phyloP scores from a whole-genome alignment of 768 basidiomycete genomes.

The Amanita rubescens region DNA sequence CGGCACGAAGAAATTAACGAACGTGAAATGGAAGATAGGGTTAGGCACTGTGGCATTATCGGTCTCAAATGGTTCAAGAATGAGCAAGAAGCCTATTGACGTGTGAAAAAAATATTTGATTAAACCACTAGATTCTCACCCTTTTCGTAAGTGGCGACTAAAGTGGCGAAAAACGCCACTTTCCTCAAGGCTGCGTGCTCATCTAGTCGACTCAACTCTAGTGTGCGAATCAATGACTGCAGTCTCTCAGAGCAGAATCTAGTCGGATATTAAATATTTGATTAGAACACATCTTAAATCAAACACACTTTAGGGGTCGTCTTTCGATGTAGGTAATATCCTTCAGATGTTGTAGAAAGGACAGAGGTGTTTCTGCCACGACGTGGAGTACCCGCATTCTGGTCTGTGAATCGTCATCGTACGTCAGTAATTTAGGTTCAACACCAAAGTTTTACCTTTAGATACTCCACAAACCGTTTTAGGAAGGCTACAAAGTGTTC shows the following conservation, averaged over 20 bases:
- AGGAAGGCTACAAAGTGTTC: constrained; percentile 99
- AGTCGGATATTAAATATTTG: neutral
- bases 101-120: constrained; percentile 2
- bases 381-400: constrained; percentile 99
- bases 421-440: neutral
- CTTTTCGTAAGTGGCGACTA: constrained; percentile 97
- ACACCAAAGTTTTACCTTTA: constrained; percentile 58
- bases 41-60: constrained; percentile 98
- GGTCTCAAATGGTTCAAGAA: constrained; percentile 97
- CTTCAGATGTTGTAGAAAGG: constrained; percentile 95
- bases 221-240: constrained; percentile 87
- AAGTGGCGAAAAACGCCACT: constrained; percentile 91
- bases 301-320: constrained; percentile 73
- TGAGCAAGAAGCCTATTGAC: constrained; percentile 83
- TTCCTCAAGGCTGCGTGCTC: constrained; percentile 91
- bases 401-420: constrained; percentile 48
- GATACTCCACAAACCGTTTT: constrained; percentile 96
- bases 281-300: neutral
- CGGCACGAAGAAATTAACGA: constrained; percentile 1
- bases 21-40: constrained; percentile 98
- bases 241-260: constrained; percentile 97
- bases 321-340: constrained; percentile 98
- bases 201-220: constrained; percentile 84
- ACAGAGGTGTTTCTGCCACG: constrained; percentile 95
- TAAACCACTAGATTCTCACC: constrained; percentile 34